phyloP scores from a whole-genome alignment of 1,284 basidiomycete genomes.

The Irpex rosettiformis region DNA sequence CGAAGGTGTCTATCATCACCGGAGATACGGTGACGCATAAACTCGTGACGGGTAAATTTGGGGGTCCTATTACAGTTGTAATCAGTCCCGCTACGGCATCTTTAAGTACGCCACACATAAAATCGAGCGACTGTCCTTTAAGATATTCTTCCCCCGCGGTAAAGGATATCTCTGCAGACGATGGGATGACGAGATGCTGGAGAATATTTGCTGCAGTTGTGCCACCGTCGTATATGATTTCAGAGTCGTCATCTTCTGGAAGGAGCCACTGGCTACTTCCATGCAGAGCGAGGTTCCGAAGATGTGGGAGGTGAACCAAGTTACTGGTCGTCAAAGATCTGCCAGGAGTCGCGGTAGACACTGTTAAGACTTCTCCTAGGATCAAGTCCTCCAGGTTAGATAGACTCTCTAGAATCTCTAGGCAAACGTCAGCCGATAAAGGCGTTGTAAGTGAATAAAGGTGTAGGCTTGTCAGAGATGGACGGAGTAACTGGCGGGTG shows the following conservation, averaged over 20 bases:
- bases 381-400: background rate
- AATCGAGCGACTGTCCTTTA: background rate
- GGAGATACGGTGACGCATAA: background rate
- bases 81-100: background rate
- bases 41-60: background rate
- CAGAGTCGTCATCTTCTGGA: background rate
- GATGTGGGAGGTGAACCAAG: background rate
- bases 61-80: background rate
- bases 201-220: background rate
- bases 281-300: background rate
- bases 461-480: background rate
- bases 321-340: background rate
- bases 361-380: background rate
- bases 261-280: background rate
- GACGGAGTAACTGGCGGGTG: background rate
- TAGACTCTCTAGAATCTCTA: background rate
- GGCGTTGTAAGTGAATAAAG: background rate
- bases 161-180: background rate
- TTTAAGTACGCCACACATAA: background rate
- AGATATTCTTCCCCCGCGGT: background rate
- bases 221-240: background rate
- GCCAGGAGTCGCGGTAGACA: background rate
- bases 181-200: background rate
- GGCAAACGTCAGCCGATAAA: background rate
- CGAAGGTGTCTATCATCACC: background rate